Percentiles rank a stretch among this genome's conserved stretches.
phyloP scores from a whole-genome alignment of 1,284 basidiomycete species.

The Leucoagaricus sp. region DNA sequence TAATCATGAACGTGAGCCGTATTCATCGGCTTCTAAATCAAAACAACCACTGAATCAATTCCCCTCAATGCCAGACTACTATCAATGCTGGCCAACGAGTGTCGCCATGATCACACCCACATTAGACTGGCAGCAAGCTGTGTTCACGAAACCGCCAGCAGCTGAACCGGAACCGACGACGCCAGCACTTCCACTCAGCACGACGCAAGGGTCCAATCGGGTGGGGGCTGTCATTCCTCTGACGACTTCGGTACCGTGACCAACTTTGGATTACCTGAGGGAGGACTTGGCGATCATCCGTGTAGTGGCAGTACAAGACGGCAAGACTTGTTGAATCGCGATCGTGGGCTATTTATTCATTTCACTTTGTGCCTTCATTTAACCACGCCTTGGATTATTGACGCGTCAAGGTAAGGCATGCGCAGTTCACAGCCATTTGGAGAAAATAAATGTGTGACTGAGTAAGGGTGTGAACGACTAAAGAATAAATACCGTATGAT shows the following conservation, averaged over 20 bases:
- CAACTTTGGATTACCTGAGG: background rate
- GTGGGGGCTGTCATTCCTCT: background rate
- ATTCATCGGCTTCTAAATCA: background rate
- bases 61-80: background rate
- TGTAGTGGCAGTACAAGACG: too few relatives aligned
- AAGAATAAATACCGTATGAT: conserved; percentile 8
- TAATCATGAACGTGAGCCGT: conserved; percentile 2
- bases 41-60: background rate
- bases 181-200: conserved; percentile 2
- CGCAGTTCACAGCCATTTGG: too few relatives aligned
- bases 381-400: background rate
- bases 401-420: too few relatives aligned
- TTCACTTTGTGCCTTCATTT: background rate
- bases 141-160: background rate
- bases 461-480: conserved; percentile 4
- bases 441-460: conserved; percentile 6
- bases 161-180: conserved; percentile 12
- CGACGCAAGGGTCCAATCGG: background rate
- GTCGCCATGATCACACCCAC: background rate
- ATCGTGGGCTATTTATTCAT: conserved; percentile 3
- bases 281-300: too few relatives aligned
- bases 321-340: too few relatives aligned
- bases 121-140: background rate
- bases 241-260: background rate
- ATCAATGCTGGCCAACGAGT: conserved; percentile 1